phyloP scores from a whole-genome alignment of 1,284 basidiomycete genomes.

The Peniophora sp. region DNA sequence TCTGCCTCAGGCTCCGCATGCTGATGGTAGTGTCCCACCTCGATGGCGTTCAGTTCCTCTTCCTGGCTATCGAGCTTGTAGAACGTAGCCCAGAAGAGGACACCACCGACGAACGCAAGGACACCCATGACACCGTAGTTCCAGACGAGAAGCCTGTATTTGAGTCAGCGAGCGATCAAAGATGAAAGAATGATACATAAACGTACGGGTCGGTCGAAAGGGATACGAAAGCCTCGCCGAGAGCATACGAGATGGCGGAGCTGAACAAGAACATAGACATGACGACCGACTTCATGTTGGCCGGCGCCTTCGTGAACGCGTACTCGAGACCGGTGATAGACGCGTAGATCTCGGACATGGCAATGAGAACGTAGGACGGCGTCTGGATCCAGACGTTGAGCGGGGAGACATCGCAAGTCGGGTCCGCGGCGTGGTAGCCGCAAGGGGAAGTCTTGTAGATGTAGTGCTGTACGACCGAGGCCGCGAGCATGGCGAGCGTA shows the following conservation, averaged over 20 bases:
- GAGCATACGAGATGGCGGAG: constrained; percentile 54
- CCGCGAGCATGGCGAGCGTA: constrained; percentile 55
- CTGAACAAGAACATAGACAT: constrained; percentile 71
- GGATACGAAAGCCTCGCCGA: constrained; percentile 56
- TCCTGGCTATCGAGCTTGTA: constrained; percentile 53
- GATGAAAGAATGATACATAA: background rate
- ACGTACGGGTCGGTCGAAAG: constrained; percentile 8
- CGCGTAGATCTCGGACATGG: constrained; percentile 75
- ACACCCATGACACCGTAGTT: constrained; percentile 34
- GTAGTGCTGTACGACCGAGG: constrained; percentile 66
- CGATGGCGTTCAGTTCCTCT: constrained; percentile 50
- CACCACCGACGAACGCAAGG: constrained; percentile 30
- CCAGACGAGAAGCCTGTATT: constrained; percentile 37
- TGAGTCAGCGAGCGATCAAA: background rate
- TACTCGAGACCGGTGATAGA: constrained; percentile 84
- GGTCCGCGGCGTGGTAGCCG: constrained; percentile 41
- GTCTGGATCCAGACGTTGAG: constrained; percentile 77
- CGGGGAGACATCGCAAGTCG: constrained; percentile 41
- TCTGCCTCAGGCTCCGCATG: too few relatives aligned
- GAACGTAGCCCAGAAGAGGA: constrained; percentile 59
- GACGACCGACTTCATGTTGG: constrained; percentile 75
- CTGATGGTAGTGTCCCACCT: too few relatives aligned
- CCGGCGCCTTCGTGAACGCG: constrained; percentile 83
- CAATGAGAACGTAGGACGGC: constrained; percentile 62
- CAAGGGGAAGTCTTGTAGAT: constrained; percentile 67